Evolutionary conservation across 2,329 filamentous ascomycete genomes (phyloP).

Genomic region (Ophiognomonia clavigignenti-juglandacearum): DNA sequence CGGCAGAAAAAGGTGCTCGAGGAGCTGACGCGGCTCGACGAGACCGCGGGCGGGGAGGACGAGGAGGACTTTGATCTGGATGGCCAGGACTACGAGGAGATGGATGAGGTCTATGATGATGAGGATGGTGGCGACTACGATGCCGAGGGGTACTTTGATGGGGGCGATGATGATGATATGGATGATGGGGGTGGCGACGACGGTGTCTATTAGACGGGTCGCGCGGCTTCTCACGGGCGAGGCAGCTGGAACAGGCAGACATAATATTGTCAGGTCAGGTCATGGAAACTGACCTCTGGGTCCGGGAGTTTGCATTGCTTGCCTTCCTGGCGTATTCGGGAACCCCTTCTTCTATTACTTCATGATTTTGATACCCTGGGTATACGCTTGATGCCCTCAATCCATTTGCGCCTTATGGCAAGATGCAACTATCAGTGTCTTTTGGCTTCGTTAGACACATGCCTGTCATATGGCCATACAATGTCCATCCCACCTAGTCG

Average conservation of each 20-base stretch:
- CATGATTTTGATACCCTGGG: conserved; percentile 8
- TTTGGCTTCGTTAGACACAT: too few species aligned
- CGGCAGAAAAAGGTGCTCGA: conserved; percentile 34
- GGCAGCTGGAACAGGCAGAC: too few species aligned
- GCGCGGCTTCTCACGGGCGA: too few species aligned
- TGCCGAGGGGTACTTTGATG: conserved; percentile 57
- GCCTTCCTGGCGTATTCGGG: not conserved
- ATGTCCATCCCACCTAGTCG: too few species aligned
- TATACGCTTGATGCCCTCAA: conserved; percentile 11
- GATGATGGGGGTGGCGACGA: conserved; percentile 36
- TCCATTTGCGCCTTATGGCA: not conserved
- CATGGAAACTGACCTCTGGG: not conserved
- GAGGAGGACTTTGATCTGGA: conserved; percentile 32
- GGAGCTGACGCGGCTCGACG: conserved; percentile 38
- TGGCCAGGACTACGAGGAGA: conserved; percentile 44
- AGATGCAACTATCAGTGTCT: not conserved
- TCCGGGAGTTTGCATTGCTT: not conserved
- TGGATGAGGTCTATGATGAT: conserved; percentile 45
- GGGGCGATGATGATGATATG: conserved; percentile 48
- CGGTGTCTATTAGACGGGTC: conserved; percentile 15
- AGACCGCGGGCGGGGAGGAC: conserved; percentile 28
- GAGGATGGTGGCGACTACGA: conserved; percentile 58
- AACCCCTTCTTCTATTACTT: not conserved
- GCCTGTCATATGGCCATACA: too few species aligned
- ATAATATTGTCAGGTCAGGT: too few species aligned